Evolutionary conservation across 2,329 filamentous ascomycete genomes (phyloP).

Genomic region (Bisporella sp.): DNA sequence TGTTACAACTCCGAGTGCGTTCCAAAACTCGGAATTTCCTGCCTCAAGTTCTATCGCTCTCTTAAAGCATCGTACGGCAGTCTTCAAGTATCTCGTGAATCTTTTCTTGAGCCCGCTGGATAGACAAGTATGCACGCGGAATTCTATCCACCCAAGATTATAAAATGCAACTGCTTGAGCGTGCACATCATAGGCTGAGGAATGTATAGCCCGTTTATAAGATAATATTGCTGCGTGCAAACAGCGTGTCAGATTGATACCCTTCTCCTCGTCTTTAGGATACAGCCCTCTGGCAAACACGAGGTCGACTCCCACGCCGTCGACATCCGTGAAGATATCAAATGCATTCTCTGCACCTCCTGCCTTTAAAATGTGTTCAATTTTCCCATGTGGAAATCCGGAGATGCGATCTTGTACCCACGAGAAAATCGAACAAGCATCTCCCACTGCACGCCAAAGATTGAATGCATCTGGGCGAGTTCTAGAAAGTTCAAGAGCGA

Average conservation of each 20-base stretch:
- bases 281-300: slow-evolving; percentile 27
- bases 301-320: slow-evolving; percentile 47
- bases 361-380: slow-evolving; percentile 51
- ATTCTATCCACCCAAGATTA: slow-evolving; percentile 92
- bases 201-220: slow-evolving; percentile 77
- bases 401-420: slow-evolving; percentile 62
- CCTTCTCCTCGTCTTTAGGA: slow-evolving; percentile 24
- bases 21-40: slow-evolving; percentile 95
- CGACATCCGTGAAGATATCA: slow-evolving; percentile 59
- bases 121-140: slow-evolving; percentile 68
- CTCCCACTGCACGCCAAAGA: slow-evolving; percentile 87
- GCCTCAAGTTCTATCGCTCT: slow-evolving; percentile 91
- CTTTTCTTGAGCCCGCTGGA: slow-evolving; percentile 45
- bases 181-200: slow-evolving; percentile 66
- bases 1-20: slow-evolving; percentile 85
- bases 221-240: slow-evolving; percentile 72
- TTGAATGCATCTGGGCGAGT: slow-evolving; percentile 73
- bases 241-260: slow-evolving; percentile 45
- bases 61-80: slow-evolving; percentile 87
- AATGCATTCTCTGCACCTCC: slow-evolving; percentile 47
- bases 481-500: slow-evolving; percentile 55
- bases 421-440: slow-evolving; percentile 80
- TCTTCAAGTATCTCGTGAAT: slow-evolving; percentile 64
- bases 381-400: slow-evolving; percentile 52
- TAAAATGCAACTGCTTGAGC: slow-evolving; percentile 96